Base-by-base conservation (phyloP, 2,329 filamentous ascomycete genomes). In the Talaromyces sp. region DNA sequence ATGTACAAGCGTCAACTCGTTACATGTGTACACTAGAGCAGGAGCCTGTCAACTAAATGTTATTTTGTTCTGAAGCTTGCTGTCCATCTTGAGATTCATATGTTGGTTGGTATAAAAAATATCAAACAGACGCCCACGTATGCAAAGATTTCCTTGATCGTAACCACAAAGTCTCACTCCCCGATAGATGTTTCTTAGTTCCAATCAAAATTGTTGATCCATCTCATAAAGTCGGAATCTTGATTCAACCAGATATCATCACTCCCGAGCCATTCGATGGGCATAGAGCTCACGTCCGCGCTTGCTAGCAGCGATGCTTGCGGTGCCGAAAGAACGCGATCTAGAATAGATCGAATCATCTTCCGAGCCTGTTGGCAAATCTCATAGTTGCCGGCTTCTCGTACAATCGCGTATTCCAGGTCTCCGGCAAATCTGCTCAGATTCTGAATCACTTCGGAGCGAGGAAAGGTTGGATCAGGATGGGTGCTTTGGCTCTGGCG, bases 361-460 rank as follows among this genome's bases (percentile, higher is more conserved):
- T 66, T 66, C 7, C 67, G 69, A 8, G 69, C 70, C 31, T 70
- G 69, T 62, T 73, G 70, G 43, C 70, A 69, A 54, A 72, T 66
- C 14, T 69, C 66, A 43, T 73, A 70, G 35, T 72, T 72, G 4
- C 68, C 69, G 16, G 72, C 71, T 33, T 72, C 54, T 8, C 66
- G 67, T 1, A 50, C 64, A 27, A 72, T 66, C 0, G 70, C 67
- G 3, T 66, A 70, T 27, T 70, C 68, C 1, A 73, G 63, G 41
- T 73, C 66, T 9, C 69, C 69, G 1, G 69, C 68, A 57, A 74
- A 73, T 11, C 74, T 63, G 13, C 70, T 73, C 3, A 74, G 66
- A 37, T 70, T 72, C 33, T 75, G 73, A 22, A 74, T 74, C 9
- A 73, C 65, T 22, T 73, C 68, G 0, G 73, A 72, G 19, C 72